phyloP scores from a whole-genome alignment of 2,329 filamentous ascomycete species.

The Fusarium oxysporum region DNA sequence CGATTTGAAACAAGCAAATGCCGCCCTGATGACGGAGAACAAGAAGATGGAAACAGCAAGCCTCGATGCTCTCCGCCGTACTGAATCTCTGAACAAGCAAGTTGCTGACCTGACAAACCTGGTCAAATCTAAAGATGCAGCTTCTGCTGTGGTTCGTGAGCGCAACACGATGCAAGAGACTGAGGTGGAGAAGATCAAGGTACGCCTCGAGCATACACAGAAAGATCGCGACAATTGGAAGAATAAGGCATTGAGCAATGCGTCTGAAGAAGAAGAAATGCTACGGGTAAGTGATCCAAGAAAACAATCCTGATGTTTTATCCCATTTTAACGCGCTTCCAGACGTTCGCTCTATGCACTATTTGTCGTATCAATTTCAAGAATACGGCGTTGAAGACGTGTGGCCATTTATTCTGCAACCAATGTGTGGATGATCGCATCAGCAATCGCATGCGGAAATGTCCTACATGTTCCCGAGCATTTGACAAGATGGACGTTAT shows the following conservation, averaged over 20 bases:
- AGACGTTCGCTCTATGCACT: constrained; percentile 75
- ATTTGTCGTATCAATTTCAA: constrained; percentile 95
- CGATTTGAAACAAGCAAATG: constrained; percentile 83
- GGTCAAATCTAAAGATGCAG: constrained; percentile 80
- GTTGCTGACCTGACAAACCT: constrained; percentile 79
- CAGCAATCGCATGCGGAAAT: constrained; percentile 91
- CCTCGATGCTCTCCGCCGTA: constrained; percentile 75
- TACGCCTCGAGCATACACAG: constrained; percentile 79
- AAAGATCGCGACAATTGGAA: constrained; percentile 91
- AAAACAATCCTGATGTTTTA: not conserved
- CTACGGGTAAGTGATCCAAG: constrained; percentile 75
- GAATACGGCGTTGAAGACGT: constrained; percentile 91
- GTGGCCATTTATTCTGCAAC: constrained; percentile 94
- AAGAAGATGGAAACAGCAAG: constrained; percentile 79
- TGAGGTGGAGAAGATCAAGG: constrained; percentile 83
- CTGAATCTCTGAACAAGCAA: constrained; percentile 80
- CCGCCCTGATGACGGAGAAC: constrained; percentile 76
- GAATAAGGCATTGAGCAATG: constrained; percentile 82
- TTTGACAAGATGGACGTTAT: constrained; percentile 94
- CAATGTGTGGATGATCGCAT: constrained; percentile 91
- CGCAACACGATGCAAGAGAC: constrained; percentile 72
- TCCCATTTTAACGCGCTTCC: constrained; percentile 36
- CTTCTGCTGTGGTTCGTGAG: constrained; percentile 63
- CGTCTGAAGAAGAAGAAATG: constrained; percentile 84
- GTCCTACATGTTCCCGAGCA: constrained; percentile 90